Base-by-base conservation (phyloP, 768 basidiomycete species). In the Termitomyces sp. region DNA sequence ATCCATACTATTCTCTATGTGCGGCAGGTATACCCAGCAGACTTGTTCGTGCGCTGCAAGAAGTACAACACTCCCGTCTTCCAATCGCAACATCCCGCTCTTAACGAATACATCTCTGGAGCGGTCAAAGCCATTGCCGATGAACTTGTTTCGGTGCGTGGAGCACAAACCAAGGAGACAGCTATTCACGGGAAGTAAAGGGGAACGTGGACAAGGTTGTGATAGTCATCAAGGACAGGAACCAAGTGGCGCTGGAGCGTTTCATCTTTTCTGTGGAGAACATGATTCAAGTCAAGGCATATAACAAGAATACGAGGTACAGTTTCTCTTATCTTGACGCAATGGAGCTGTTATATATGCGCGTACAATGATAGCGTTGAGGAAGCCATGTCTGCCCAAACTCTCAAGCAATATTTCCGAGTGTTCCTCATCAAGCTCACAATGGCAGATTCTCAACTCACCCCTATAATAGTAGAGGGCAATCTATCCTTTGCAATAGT, bases 1-100 rank as follows among this genome's bases (percentile, higher is more conserved):
- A 87, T 97, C 58, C 95, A 98, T 67, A 87, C 87, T 3, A 92
- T 98, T 60, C 81, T 98, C 5, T 97, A 92, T 66, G 84, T 94
- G 30, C 87, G 96, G 20, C 88, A 90, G 63, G 79, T 98, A 51
- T 98, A 98, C 65, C 96, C 95, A 0, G 77, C 87, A 44, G 90
- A 91, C 55, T 78, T 97, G 20, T 98, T 98, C 68, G 79, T 89
- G 40, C 81, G 93, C 43, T 80, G 91, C 56, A 90, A 89, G 74
- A 94, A 94, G 69, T 97, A 94, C 70, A 86, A 92, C 59, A 88
- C 88, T 0, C 90, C 92, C 0, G 92, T 96, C 10, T 98, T 86
- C 67, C 94, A 97, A 72, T 93, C 92, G 3, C 85, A 94, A n/a
- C 92, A 95, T 68, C 94, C 94, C 2, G 82, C 83, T 43, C 76